Evolutionary conservation across 148 eudicot species (phyloP), one percentile per base, ranked within the genome.

Genomic region (Camellia lanceoleosa): DNA sequence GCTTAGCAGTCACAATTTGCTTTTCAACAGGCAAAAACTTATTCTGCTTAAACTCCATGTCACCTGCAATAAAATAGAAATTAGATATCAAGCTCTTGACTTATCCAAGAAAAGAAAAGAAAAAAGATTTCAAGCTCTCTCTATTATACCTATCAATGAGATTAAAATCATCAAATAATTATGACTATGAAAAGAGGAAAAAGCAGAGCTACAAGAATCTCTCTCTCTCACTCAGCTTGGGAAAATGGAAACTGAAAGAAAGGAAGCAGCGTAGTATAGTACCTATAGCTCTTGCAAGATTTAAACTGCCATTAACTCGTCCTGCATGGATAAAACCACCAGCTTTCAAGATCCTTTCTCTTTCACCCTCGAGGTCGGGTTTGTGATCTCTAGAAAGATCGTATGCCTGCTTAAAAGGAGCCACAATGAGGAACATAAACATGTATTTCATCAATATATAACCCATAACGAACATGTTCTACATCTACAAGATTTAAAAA

Each of bases 231-330:
- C 38, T 30, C 38, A 30, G 38, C 38, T 30, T 49, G 23, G 61
- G 30, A 41, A 30, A 59, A 58, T 8, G 67, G 38, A 41, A 74
- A 41, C 51, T 13, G n/a, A 60, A 60, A 16, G 60, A 42, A 51
- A 18, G 44, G 62, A 84, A 74, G 79, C 70, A 85, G 46, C 73
- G 3, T 71, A 56, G 54, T 75, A 20, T 60, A 77, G 75, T 86
- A 94, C 98, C 98, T 86, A 95, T 95, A 77, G 98, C 98, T 88
- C 98, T 91, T 74, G 98, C 88, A 83, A 95, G 95, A 82, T 95
- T 95, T 78, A 95, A 85, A 84, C 93, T 92, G 42, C 97, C 98
- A 82, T 95, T 95, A 58, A 95, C 90, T 77, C 98, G 89, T 80
- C 98, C 98, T 54, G 91, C 94, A 85, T 95, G 98, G 78, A 95